A percentile compares a stretch with the other conserved stretches of the same genome.
These are phyloP conservation scores for Madurella mycetomatis DNA, from an alignment of 2,329 filamentous ascomycete species.

Conservation along the genomic window DNA sequence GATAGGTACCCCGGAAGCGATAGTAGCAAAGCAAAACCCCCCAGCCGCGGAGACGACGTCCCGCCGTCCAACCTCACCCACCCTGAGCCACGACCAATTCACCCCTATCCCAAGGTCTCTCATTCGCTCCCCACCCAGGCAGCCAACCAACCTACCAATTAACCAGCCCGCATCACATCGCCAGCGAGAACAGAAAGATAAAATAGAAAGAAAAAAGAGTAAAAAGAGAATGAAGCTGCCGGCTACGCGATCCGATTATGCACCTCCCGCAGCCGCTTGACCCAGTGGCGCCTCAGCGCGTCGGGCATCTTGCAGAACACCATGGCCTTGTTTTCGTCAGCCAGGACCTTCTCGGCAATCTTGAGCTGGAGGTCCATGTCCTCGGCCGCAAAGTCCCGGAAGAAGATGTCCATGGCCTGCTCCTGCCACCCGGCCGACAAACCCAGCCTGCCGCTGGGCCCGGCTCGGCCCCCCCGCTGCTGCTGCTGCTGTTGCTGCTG, in stretches of 20 bases:
- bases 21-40: no score
- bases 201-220: conserved; percentile 7
- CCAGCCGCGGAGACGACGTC: no score
- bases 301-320: conserved; percentile 59
- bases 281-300: conserved; percentile 51
- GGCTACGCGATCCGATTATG: conserved; percentile 24
- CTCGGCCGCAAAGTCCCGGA: conserved; percentile 53
- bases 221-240: neutral
- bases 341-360: conserved; percentile 54
- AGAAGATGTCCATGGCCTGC: conserved; percentile 56
- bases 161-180: neutral
- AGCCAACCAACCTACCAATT: neutral
- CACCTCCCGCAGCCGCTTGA: conserved; percentile 47
- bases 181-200: neutral
- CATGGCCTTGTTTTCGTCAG: conserved; percentile 57
- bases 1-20: no score
- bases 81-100: no score
- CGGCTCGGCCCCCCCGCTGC: neutral
- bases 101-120: no score
- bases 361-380: conserved; percentile 56
- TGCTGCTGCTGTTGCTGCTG: neutral
- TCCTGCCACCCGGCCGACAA: conserved; percentile 46
- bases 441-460: neutral
- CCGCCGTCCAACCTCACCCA: no score
- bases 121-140: neutral